phyloP scores from a whole-genome alignment of 768 basidiomycete species.

The Kwoniella sp. region DNA sequence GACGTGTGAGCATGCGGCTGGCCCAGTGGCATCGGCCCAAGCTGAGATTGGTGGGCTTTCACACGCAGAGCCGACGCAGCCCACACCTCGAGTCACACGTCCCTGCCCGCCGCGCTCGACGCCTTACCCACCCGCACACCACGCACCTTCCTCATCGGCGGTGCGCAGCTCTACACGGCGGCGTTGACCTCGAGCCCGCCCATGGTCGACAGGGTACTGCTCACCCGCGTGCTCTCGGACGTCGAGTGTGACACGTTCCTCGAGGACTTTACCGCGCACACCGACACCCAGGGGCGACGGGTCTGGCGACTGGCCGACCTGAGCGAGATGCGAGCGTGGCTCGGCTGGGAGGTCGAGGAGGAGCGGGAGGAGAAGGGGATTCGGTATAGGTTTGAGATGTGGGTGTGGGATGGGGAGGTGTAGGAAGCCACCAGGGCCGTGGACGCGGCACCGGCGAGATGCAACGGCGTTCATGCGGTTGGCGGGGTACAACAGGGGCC shows the following conservation, averaged over 20 bases:
- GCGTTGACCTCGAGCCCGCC: slow-evolving; percentile 54
- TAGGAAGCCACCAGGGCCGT: no score
- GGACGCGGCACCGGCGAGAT: no score
- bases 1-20: slow-evolving; percentile 64
- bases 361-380: slow-evolving; percentile 76
- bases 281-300: slow-evolving; percentile 6
- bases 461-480: no score
- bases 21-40: no score
- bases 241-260: slow-evolving; percentile 88
- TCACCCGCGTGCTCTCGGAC: slow-evolving; percentile 73
- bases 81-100: slow-evolving; percentile 19
- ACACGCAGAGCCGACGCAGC: slow-evolving; percentile 13
- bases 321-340: slow-evolving; percentile 67
- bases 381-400: slow-evolving; percentile 93
- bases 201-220: slow-evolving; percentile 72
- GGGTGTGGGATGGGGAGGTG: slow-evolving; percentile 55
- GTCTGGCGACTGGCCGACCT: slow-evolving; percentile 62
- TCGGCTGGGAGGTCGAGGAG: slow-evolving; percentile 72
- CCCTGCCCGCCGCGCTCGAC: slow-evolving; percentile 14
- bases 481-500: no score
- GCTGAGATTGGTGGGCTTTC: not conserved
- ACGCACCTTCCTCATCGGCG: slow-evolving; percentile 82
- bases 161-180: slow-evolving; percentile 75
- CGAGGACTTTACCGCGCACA: slow-evolving; percentile 58
- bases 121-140: slow-evolving; percentile 35